Evolutionary conservation across 306 rosid species (phyloP).

Genomic region (Echinosophora koreensis): DNA sequence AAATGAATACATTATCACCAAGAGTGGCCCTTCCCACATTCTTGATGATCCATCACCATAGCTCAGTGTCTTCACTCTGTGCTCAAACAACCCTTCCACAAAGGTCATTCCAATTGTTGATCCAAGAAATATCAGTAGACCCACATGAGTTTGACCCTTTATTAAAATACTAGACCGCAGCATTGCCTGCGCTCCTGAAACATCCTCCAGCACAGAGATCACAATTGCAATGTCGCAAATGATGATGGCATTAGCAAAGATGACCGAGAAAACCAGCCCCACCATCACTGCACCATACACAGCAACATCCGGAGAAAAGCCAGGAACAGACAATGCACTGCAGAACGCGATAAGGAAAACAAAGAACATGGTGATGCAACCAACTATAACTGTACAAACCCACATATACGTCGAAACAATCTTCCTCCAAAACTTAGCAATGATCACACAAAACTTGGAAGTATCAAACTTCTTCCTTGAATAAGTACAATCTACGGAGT

Average conservation of each 20-base stretch:
- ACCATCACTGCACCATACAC: slow-evolving; percentile 72
- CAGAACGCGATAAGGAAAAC: slow-evolving; percentile 77
- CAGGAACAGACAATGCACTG: slow-evolving; percentile 66
- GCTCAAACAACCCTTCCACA: slow-evolving; percentile 94
- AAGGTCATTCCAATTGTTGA: slow-evolving; percentile 90
- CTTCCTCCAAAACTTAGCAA: slow-evolving; percentile 80
- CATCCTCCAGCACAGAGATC: slow-evolving; percentile 87
- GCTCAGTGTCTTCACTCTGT: slow-evolving; percentile 92
- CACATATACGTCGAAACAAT: slow-evolving; percentile 72
- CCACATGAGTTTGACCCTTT: slow-evolving; percentile 93
- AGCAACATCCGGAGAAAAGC: slow-evolving; percentile 59
- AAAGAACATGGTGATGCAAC: slow-evolving; percentile 76
- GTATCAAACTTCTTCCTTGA: slow-evolving; percentile 70
- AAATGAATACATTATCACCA: slow-evolving; percentile 94
- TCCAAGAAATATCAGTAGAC: slow-evolving; percentile 82
- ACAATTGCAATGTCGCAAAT: slow-evolving; percentile 83
- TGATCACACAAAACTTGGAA: slow-evolving; percentile 62
- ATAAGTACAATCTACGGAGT: slow-evolving; percentile 88
- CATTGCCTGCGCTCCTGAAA: slow-evolving; percentile 92
- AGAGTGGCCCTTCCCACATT: slow-evolving; percentile 97
- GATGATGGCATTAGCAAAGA: slow-evolving; percentile 87
- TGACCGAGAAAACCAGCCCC: slow-evolving; percentile 74
- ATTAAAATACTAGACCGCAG: slow-evolving; percentile 73
- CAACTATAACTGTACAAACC: slow-evolving; percentile 68
- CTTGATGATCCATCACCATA: slow-evolving; percentile 98